Evolutionary conservation across 1,139 yeast genomes (phyloP).

Genomic region (Suhomyces bolitotheri): DNA sequence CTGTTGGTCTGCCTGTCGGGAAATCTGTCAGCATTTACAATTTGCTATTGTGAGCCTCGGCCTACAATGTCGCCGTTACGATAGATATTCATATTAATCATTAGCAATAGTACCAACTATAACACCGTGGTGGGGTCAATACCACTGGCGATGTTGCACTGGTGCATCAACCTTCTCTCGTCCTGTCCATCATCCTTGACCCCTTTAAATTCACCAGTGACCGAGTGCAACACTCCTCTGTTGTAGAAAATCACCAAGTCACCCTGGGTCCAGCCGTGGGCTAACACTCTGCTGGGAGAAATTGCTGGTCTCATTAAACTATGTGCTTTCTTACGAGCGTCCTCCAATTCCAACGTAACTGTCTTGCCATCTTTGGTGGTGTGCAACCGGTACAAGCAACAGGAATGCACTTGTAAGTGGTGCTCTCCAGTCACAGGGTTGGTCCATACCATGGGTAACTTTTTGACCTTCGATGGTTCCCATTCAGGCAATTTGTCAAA

Average conservation of each 20-base stretch:
- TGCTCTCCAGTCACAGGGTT: slow-evolving; percentile 84
- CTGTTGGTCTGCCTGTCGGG: no score
- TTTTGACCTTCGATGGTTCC: slow-evolving; percentile 75
- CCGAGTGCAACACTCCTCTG: slow-evolving; percentile 88
- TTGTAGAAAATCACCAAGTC: slow-evolving; percentile 83
- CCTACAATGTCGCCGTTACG: no score
- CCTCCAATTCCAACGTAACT: slow-evolving; percentile 54
- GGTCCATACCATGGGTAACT: slow-evolving; percentile 85
- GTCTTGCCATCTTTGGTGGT: slow-evolving; percentile 58
- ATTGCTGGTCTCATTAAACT: slow-evolving; percentile 84
- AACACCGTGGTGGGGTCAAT: no score
- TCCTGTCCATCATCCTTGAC: slow-evolving; percentile 49
- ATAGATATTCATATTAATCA: no score
- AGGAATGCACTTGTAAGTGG: slow-evolving; percentile 83
- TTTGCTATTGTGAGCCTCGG: no score
- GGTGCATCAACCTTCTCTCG: slow-evolving; percentile 85
- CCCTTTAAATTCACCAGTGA: slow-evolving; percentile 77
- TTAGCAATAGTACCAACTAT: no score
- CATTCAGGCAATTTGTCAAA: slow-evolving; percentile 73
- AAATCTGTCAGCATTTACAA: no score
- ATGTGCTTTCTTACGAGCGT: slow-evolving; percentile 71
- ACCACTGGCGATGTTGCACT: slow-evolving; percentile 87
- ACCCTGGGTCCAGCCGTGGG: slow-evolving; percentile 80
- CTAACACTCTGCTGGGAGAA: slow-evolving; percentile 67
- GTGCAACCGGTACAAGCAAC: slow-evolving; percentile 70